Evolutionary conservation across 352 stramenopile species (phyloP).

Genomic region (Phytophthora cajani): DNA sequence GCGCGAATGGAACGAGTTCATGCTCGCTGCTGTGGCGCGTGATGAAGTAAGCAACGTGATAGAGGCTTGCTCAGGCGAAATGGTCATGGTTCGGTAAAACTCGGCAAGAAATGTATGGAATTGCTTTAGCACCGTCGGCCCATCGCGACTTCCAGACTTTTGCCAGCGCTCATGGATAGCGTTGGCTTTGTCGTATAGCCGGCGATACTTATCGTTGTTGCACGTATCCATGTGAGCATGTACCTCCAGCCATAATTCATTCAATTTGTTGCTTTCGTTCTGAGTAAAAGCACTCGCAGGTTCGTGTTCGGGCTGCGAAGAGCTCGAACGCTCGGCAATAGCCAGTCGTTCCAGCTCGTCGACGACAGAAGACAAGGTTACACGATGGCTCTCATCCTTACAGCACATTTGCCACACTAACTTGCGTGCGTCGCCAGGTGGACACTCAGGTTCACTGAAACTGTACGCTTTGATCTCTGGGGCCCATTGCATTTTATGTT

Average conservation of each 20-base stretch:
- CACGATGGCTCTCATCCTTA: neutral
- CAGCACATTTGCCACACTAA: slow-evolving; percentile 23
- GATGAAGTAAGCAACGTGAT: neutral
- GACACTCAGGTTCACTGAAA: neutral
- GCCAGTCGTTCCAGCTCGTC: slow-evolving; percentile 2
- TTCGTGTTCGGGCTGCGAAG: neutral
- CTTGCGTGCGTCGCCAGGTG: neutral
- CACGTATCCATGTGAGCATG: neutral
- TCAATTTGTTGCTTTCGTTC: neutral
- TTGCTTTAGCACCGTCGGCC: neutral
- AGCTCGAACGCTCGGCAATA: neutral
- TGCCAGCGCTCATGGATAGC: neutral
- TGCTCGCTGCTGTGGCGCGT: neutral
- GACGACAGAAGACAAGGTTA: neutral
- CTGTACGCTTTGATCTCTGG: neutral
- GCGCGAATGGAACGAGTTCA: neutral
- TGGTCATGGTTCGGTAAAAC: neutral
- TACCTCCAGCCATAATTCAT: neutral
- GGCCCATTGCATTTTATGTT: neutral
- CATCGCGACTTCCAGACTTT: neutral
- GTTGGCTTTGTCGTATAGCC: neutral
- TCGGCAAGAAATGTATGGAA: neutral
- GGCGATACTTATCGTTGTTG: neutral
- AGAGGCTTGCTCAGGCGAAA: neutral
- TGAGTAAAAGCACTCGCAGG: neutral